A percentile compares a stretch with the other conserved stretches of the same genome.
phyloP scores from a whole-genome alignment of 2,329 filamentous ascomycete genomes.

The Fusarium protoensiforme region DNA sequence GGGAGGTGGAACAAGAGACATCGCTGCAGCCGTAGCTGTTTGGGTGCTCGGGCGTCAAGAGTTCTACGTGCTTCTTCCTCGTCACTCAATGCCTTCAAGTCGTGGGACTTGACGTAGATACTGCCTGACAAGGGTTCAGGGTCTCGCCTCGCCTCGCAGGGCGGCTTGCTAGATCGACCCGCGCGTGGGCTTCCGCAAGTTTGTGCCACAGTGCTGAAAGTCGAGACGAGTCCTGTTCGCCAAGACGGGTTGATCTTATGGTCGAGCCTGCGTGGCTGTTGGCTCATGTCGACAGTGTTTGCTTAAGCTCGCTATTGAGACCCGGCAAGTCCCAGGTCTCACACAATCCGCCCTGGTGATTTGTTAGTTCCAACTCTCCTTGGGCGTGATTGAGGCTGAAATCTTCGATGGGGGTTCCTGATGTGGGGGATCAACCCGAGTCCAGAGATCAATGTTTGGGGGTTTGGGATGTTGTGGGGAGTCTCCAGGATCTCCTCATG shows the following conservation, averaged over 20 bases:
- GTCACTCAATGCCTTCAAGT: constrained; percentile 4
- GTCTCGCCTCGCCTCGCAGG: constrained; percentile 17
- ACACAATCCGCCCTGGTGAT: constrained; percentile 9
- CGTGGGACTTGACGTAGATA: constrained; percentile 11
- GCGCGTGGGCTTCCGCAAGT: constrained; percentile 30
- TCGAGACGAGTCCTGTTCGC: constrained; percentile 42
- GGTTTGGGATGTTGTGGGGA: constrained; percentile 31
- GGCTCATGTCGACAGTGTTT: constrained; percentile 10
- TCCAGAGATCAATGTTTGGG: constrained; percentile 13
- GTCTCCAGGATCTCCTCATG: constrained; percentile 31
- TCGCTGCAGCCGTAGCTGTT: not conserved
- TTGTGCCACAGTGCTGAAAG: constrained; percentile 32
- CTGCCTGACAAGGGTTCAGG: constrained; percentile 19
- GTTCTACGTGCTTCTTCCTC: not conserved
- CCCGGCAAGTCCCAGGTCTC: constrained; percentile 17
- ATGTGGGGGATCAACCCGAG: constrained; percentile 41
- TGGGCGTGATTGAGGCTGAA: constrained; percentile 38
- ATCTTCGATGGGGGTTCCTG: constrained; percentile 27
- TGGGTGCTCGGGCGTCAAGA: not conserved
- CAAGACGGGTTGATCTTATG: constrained; percentile 17
- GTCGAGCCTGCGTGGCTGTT: constrained; percentile 26
- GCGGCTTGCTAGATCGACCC: constrained; percentile 19
- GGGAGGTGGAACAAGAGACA: not conserved
- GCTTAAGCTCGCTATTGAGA: constrained; percentile 7
- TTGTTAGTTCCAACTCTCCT: constrained; percentile 2